Conservation (phyloP, 345 rosid genomes). For the Brassica carinata region DNA sequence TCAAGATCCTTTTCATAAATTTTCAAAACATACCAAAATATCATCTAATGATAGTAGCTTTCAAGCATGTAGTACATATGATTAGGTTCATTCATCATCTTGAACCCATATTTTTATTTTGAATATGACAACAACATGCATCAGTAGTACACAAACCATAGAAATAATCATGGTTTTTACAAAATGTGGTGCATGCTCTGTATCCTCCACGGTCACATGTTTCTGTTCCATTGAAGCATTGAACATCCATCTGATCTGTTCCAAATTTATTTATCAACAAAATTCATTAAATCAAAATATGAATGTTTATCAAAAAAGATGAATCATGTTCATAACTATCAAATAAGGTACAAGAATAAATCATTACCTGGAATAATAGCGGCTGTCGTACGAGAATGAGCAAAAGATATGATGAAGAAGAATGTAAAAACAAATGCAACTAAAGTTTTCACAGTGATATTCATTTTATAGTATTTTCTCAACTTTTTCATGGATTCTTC, state of each 20-base stretch:
- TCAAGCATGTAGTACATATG: neutral
- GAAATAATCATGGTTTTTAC: neutral
- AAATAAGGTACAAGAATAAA: neutral
- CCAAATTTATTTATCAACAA: neutral
- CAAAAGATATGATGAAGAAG: neutral
- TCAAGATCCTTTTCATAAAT: neutral
- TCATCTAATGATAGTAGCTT: neutral
- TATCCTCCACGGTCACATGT: neutral
- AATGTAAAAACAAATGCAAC: neutral
- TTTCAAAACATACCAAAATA: neutral
- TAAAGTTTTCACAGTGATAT: neutral
- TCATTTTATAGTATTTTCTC: neutral
- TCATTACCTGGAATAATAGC: neutral
- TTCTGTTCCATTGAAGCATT: neutral
- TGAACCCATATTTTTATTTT: neutral
- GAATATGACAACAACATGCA: constrained; percentile 19
- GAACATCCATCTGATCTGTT: neutral
- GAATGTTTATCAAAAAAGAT: neutral
- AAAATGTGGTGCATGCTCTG: neutral
- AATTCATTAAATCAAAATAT: neutral
- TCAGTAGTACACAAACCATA: constrained; percentile 2
- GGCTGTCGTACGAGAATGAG: neutral
- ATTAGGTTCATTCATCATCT: neutral
- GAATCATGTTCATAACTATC: neutral
- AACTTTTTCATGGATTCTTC: neutral